Conservation (phyloP, 1,139 yeast species). For the Kodamaea plutei region DNA sequence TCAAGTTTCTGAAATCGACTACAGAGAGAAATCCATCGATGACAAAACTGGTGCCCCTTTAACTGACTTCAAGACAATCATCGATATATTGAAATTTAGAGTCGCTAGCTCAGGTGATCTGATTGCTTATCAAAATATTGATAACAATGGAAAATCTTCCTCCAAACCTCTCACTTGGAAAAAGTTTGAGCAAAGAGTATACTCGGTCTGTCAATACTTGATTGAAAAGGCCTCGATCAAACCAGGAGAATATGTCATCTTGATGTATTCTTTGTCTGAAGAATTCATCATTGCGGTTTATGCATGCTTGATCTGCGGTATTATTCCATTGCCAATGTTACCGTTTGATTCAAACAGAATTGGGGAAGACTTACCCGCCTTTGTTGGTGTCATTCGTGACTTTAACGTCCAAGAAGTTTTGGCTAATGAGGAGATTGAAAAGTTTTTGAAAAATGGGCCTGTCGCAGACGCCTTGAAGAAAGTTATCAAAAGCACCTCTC, state of each 20-base stretch:
- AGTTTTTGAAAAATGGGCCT: slow-evolving; percentile 64
- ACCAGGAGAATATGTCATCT: slow-evolving; percentile 69
- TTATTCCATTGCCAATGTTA: slow-evolving; percentile 74
- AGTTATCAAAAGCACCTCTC: slow-evolving; percentile 39
- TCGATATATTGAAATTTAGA: slow-evolving; percentile 77
- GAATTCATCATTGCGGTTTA: slow-evolving; percentile 79
- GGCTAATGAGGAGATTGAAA: slow-evolving; percentile 75
- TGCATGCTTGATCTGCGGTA: slow-evolving; percentile 83
- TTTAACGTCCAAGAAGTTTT: slow-evolving; percentile 70
- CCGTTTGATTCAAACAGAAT: slow-evolving; percentile 68
- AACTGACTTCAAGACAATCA: slow-evolving; percentile 66
- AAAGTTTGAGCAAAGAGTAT: slow-evolving; percentile 72
- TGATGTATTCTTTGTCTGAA: slow-evolving; percentile 85
- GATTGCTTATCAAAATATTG: slow-evolving; percentile 71
- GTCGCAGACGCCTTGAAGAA: slow-evolving; percentile 62
- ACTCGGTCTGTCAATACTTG: slow-evolving; percentile 61
- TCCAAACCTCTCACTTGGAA: slow-evolving; percentile 72
- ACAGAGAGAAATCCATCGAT: slow-evolving; percentile 69
- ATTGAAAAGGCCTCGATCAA: slow-evolving; percentile 50
- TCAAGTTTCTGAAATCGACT: slow-evolving; percentile 75
- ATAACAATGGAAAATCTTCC: slow-evolving; percentile 47
- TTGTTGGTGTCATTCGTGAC: slow-evolving; percentile 63
- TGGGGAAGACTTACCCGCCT: slow-evolving; percentile 72
- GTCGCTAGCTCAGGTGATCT: slow-evolving; percentile 73
- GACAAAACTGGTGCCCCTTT: slow-evolving; percentile 71